phyloP scores from a whole-genome alignment of 2,329 filamentous ascomycete genomes.

The Trichoderma gracile region DNA sequence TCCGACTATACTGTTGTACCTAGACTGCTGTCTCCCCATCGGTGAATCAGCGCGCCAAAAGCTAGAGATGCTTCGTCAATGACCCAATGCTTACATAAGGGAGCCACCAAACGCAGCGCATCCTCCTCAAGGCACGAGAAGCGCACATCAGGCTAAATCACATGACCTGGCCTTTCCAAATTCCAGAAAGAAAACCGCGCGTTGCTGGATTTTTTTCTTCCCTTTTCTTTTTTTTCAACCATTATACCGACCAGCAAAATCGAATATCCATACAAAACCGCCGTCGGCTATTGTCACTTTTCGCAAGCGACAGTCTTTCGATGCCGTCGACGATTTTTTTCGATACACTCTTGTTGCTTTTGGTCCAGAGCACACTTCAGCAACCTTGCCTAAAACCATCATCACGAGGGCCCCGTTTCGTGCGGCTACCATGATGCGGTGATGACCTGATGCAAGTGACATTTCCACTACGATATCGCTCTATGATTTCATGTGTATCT shows the following conservation, averaged over 20 bases:
- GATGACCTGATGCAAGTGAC: slow-evolving; percentile 69
- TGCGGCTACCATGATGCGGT: slow-evolving; percentile 65
- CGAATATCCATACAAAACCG: slow-evolving; percentile 31
- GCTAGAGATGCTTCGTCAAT: neutral
- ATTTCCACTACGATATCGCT: slow-evolving; percentile 39
- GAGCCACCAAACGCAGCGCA: neutral
- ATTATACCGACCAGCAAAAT: slow-evolving; percentile 47
- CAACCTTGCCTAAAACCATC: slow-evolving; percentile 68
- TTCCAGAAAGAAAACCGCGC: slow-evolving; percentile 1
- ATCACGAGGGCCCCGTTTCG: slow-evolving; percentile 64
- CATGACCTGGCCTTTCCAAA: slow-evolving; percentile 28
- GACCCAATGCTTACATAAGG: slow-evolving; percentile 2
- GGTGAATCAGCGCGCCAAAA: no score
- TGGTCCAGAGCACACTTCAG: slow-evolving; percentile 58
- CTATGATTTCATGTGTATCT: neutral
- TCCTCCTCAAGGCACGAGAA: neutral
- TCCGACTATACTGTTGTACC: neutral
- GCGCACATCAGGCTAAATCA: slow-evolving; percentile 26
- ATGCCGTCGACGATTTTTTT: slow-evolving; percentile 50
- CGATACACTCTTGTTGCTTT: slow-evolving; percentile 40
- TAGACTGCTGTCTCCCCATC: neutral
- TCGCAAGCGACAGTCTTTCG: slow-evolving; percentile 30
- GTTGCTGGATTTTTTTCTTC: no score
- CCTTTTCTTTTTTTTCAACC: slow-evolving; percentile 13
- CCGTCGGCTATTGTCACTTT: slow-evolving; percentile 41